Evolutionary conservation across 2,329 filamentous ascomycete genomes (phyloP), one percentile per base, ranked within the genome.

Genomic region (Colletotrichum lini): DNA sequence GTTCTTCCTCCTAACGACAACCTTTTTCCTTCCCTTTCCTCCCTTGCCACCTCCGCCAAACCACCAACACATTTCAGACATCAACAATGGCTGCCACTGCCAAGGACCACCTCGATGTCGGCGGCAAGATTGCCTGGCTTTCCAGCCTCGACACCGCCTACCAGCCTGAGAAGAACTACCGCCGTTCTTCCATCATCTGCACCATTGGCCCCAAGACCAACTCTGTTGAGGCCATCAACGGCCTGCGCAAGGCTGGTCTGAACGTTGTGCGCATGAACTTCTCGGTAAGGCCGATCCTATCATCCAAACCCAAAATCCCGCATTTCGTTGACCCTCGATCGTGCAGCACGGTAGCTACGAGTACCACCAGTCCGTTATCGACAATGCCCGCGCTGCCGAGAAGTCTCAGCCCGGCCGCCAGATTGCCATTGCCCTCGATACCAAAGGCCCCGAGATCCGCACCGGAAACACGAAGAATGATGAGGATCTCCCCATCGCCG

Each of bases 231-330:
- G 95, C 95, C 84, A 97, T 99, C 87, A 98, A 98, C 86, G 90
- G 92, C 83, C 93, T 99, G 79, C 94, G 96, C 83, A 90, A 89
- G 80, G 93, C 92, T 76, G 96, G 96, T 85, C 92, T 98, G 79
- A 98, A 98, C 86, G 95, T 99, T 77, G 96, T 98, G 77, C 96
- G 96, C 87, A 99, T 99, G 96, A 99, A 99, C 93, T 98, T 98
- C 84, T 98, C 93, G 75, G 60, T 69, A 63, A 50, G 58, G 12
- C 40, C 35, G 23, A 8, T 23, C 16, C 9, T n/a, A 13, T 45
- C 45, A 26, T 18, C 21, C 16, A 44, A 18, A 38, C 45, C 23
- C 44, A 58, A 65, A 58, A 38, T 26, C 42, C 40, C 63, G n/a
- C 44, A 40, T n/a, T n/a, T 47, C 23, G 62, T 65, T 73, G 42